Conservation (phyloP, 2,329 filamentous ascomycete genomes). For the Phialemoniopsis sp. region DNA sequence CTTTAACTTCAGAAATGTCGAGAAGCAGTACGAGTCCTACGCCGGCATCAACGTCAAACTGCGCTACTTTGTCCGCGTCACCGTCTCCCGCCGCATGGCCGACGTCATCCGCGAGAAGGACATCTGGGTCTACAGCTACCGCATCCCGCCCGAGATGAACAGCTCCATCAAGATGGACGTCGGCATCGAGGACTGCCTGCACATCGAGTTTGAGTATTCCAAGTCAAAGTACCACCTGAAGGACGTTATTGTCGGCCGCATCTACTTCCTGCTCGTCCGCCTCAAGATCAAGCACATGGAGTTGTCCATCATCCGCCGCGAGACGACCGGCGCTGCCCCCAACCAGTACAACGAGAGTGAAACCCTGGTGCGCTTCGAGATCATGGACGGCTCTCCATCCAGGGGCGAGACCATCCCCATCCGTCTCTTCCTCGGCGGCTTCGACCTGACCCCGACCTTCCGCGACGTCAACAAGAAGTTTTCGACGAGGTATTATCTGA, state of each 20-base stretch:
- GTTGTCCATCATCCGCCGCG: slow-evolving; percentile 91
- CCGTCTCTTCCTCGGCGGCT: slow-evolving; percentile 91
- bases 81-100: slow-evolving; percentile 92
- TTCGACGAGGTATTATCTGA: slow-evolving; percentile 95
- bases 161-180: slow-evolving; percentile 99
- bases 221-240: slow-evolving; percentile 99
- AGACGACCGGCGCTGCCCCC: slow-evolving; percentile 92
- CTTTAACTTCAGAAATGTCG: slow-evolving; percentile 99
- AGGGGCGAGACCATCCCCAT: slow-evolving; percentile 94
- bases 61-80: slow-evolving; percentile 96
- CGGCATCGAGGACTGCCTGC: slow-evolving; percentile 96
- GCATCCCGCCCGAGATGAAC: slow-evolving; percentile 97
- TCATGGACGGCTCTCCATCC: slow-evolving; percentile 99
- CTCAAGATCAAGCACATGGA: slow-evolving; percentile 99
- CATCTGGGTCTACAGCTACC: slow-evolving; percentile 98
- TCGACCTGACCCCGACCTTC: slow-evolving; percentile 96
- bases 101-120: slow-evolving; percentile 99
- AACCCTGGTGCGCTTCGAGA: slow-evolving; percentile 96
- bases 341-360: slow-evolving; percentile 99
- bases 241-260: slow-evolving; percentile 96
- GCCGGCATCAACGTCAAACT: slow-evolving; percentile 99
- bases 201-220: slow-evolving; percentile 99
- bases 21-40: slow-evolving; percentile 99
- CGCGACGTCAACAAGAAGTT: slow-evolving; percentile 99
- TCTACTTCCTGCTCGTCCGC: slow-evolving; percentile 95